Conservation (phyloP, 495 filamentous ascomycete genomes). For the Pseudomonodictys pantanalensis region DNA sequence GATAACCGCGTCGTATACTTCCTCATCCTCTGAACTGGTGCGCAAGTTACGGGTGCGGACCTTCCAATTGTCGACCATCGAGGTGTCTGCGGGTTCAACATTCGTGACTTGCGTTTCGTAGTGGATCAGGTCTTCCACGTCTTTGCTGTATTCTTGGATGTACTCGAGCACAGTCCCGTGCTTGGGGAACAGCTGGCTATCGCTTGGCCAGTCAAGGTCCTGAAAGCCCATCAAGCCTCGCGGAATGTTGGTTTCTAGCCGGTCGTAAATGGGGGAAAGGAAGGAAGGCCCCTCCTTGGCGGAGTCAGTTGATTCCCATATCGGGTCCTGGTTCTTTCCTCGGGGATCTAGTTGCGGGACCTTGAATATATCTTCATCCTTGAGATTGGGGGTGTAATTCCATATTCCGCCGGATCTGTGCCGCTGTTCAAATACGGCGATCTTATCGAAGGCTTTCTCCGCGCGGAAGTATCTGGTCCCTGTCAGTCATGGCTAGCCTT, state of each 20-base stretch:
- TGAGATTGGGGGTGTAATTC: slow-evolving; percentile 59
- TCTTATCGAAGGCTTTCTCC: slow-evolving; percentile 64
- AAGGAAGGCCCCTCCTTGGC: slow-evolving; percentile 42
- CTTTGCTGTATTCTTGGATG: slow-evolving; percentile 67
- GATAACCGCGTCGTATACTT: slow-evolving; percentile 68
- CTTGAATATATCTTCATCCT: slow-evolving; percentile 25
- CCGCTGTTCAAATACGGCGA: slow-evolving; percentile 82
- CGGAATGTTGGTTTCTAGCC: slow-evolving; percentile 83
- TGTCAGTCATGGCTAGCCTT: not conserved
- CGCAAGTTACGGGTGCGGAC: slow-evolving; percentile 54
- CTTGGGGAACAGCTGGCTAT: slow-evolving; percentile 68
- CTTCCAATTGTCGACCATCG: slow-evolving; percentile 46
- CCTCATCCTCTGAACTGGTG: slow-evolving; percentile 40
- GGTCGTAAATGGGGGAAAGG: slow-evolving; percentile 76
- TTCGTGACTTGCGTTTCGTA: slow-evolving; percentile 60
- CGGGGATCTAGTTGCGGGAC: slow-evolving; percentile 42
- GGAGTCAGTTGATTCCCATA: slow-evolving; percentile 16
- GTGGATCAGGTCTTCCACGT: slow-evolving; percentile 54
- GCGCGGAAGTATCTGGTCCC: slow-evolving; percentile 65
- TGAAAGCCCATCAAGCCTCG: slow-evolving; percentile 77
- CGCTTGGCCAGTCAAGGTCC: slow-evolving; percentile 61
- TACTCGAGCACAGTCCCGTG: slow-evolving; percentile 68
- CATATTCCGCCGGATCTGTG: slow-evolving; percentile 73
- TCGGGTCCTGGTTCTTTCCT: slow-evolving; percentile 15
- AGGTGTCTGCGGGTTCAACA: slow-evolving; percentile 39